phyloP scores from a whole-genome alignment of 2,329 filamentous ascomycete species.

The Sclerotinia subarctica region DNA sequence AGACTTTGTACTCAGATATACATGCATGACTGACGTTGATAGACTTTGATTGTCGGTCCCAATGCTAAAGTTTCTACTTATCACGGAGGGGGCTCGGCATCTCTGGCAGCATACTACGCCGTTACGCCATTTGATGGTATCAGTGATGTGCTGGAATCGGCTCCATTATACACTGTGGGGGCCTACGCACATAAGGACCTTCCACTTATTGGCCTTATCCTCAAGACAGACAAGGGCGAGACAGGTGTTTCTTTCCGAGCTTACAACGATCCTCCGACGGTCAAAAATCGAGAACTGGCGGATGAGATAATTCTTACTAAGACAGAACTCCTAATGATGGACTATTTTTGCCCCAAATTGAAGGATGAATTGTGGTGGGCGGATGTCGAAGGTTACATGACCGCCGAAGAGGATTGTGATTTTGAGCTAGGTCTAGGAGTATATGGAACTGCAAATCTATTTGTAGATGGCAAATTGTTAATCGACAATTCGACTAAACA shows the following conservation, averaged over 20 bases:
- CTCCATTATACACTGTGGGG: slow-evolving; percentile 52
- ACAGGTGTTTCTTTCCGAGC: slow-evolving; percentile 59
- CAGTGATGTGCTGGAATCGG: slow-evolving; percentile 22
- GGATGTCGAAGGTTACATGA: slow-evolving; percentile 40
- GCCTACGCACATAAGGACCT: slow-evolving; percentile 61
- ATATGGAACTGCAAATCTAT: slow-evolving; percentile 40
- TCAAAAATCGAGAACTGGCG: slow-evolving; percentile 46
- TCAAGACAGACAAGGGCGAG: slow-evolving; percentile 52
- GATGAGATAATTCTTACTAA: slow-evolving; percentile 48
- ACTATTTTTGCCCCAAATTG: slow-evolving; percentile 45
- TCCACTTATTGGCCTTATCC: slow-evolving; percentile 45
- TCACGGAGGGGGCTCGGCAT: slow-evolving; percentile 63
- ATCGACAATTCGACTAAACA: slow-evolving; percentile 40
- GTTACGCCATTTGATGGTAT: slow-evolving; percentile 73
- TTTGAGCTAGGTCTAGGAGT: slow-evolving; percentile 41
- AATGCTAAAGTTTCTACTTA: slow-evolving; percentile 56
- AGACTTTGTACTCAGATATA: slow-evolving; percentile 53
- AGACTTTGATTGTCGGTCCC: slow-evolving; percentile 54
- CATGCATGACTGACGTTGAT: slow-evolving; percentile 25
- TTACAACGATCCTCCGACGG: slow-evolving; percentile 57
- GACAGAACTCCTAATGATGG: slow-evolving; percentile 48
- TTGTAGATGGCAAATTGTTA: slow-evolving; percentile 38
- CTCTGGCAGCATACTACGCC: slow-evolving; percentile 60
- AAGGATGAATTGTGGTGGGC: slow-evolving; percentile 40
- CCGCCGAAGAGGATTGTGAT: slow-evolving; percentile 34